Percentiles rank a stretch among this genome's conserved stretches.
phyloP scores from a whole-genome alignment of 345 rosid species.

The Populus nigra region DNA sequence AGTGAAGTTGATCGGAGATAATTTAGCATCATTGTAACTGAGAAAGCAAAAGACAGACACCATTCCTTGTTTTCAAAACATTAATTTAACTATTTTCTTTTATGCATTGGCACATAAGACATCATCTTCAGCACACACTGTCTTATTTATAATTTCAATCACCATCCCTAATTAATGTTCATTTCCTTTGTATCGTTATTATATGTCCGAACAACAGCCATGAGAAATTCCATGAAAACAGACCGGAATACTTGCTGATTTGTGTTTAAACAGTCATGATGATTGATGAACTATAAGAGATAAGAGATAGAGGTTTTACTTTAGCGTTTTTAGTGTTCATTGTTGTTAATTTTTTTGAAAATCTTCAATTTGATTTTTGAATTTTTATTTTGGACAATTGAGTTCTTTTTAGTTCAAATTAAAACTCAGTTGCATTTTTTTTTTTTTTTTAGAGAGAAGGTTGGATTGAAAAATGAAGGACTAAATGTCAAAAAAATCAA shows the following conservation, averaged over 20 bases:
- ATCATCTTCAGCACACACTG: background rate
- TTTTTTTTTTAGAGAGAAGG: too few relatives aligned
- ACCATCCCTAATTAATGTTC: background rate
- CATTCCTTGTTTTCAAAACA: background rate
- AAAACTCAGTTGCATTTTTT: too few relatives aligned
- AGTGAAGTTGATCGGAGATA: background rate
- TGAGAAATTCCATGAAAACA: background rate
- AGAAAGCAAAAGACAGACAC: background rate
- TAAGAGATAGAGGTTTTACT: too few relatives aligned
- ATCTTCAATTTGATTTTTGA: rapidly evolving
- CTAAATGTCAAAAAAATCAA: too few relatives aligned
- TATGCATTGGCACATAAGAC: background rate
- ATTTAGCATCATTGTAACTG: background rate
- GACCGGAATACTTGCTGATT: background rate
- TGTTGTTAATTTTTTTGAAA: too few relatives aligned
- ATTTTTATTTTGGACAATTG: too few relatives aligned
- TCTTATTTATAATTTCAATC: background rate
- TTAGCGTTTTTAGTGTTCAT: too few relatives aligned
- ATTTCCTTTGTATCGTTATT: background rate
- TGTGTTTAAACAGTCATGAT: background rate
- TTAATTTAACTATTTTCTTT: background rate
- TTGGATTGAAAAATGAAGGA: too few relatives aligned
- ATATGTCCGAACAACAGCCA: background rate
- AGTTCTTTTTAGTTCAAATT: too few relatives aligned
- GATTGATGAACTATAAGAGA: background rate